Evolutionary conservation across 805 yeast species (phyloP), one percentile per base, ranked within the genome.

Genomic region (Wickerhamiella sergipiensis): DNA sequence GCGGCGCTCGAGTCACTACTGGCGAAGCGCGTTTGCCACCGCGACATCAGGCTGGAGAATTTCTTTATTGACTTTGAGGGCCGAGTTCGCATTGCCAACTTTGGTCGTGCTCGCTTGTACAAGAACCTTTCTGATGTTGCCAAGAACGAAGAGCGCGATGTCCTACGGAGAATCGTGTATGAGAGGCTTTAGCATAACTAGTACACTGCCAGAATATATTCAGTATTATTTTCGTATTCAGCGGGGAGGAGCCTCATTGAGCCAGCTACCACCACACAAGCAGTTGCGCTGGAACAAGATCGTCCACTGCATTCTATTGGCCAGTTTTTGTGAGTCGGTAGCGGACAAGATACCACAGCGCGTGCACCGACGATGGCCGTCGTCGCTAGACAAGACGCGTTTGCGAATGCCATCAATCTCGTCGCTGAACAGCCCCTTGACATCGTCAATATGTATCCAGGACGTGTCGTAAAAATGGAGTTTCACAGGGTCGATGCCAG

Each of bases 211-310:
- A n/a, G n/a, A 36, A 17, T n/a, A 36, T 36, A 24, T 15, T 49
- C 18, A 10, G n/a, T n/a, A n/a, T n/a, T n/a, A n/a, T n/a, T n/a
- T 44, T 42, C 17, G 17, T 7, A 15, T 7, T 6, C 15, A 18
- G 26, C 13, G n/a, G 17, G 52, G 7, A 24, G 21, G 33, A 6
- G 42, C 9, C 10, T 17, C 17, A 31, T 21, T 43, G 18, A 43
- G 57, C 90, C 90, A 83, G 3, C 80, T 73, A 39, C 85, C 83
- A 0, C 92, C 92, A 64, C 95, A 85, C 36, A 84, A 68, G 65
- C 95, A 85, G 23, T 78, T 78, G 54, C 88, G 70, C 57, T 82
- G 88, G 62, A 79, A 81, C 1, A 82, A 80, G 67, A 78, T 70
- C 0, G 83, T 75, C 83, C 86, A 69, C 55, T 50, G 70, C 50